Evolutionary conservation across 352 stramenopile genomes (phyloP).

Genomic region (Vaucheria bursata): DNA sequence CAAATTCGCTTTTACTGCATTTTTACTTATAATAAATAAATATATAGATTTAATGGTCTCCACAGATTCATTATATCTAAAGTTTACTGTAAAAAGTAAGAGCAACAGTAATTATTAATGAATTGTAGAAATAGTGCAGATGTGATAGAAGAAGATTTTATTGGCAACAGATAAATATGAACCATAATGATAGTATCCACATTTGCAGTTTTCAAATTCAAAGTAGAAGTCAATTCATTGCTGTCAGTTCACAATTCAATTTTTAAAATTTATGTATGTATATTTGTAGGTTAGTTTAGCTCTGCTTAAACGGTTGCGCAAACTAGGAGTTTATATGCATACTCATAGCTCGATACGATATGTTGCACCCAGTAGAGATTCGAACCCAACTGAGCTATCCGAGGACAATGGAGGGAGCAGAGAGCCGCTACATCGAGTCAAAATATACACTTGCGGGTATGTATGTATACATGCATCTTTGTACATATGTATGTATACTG

Average conservation of each 20-base stretch:
- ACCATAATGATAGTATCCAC: not conserved
- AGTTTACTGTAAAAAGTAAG: no score
- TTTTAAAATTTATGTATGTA: not conserved
- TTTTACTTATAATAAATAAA: no score
- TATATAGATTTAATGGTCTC: no score
- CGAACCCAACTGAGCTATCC: not conserved
- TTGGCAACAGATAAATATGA: not conserved
- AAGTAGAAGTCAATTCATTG: not conserved
- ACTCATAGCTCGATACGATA: conserved; percentile 4
- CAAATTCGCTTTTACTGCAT: no score
- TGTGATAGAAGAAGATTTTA: not conserved
- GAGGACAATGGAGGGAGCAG: not conserved
- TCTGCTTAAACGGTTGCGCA: not conserved
- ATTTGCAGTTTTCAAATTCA: not conserved
- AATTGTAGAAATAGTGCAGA: not conserved
- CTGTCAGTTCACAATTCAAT: not conserved
- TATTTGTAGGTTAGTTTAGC: not conserved
- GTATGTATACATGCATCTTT: not conserved
- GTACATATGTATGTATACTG: not conserved
- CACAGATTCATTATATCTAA: no score
- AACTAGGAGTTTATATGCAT: not conserved
- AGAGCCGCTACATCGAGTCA: not conserved
- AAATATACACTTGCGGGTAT: not conserved
- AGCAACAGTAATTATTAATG: not conserved
- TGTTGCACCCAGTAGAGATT: not conserved